A percentile compares a stretch with the other conserved stretches of the same genome.
These are phyloP conservation scores for Apiotrichum porosum DNA, from an alignment of 1,284 basidiomycete species.

Conservation along the genomic window DNA sequence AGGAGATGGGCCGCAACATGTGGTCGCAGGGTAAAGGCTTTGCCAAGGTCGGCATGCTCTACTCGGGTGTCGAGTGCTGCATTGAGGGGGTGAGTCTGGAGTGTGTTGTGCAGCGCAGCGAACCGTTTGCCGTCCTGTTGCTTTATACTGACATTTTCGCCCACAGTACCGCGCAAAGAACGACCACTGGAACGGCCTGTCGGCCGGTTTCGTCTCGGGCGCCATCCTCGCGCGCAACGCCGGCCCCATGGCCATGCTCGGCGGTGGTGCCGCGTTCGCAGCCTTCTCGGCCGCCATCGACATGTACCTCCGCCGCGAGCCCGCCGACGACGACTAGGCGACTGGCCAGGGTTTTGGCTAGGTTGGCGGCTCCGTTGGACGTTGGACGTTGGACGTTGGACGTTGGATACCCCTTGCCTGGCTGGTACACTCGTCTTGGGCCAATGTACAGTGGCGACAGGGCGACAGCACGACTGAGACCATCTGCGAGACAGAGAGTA, in stretches of 20 bases:
- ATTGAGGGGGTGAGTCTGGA: slow-evolving; percentile 80
- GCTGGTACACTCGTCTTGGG: too few relatives aligned
- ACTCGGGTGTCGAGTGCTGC: slow-evolving; percentile 89
- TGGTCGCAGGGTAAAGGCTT: slow-evolving; percentile 86
- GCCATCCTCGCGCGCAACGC: slow-evolving; percentile 78
- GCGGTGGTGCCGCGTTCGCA: slow-evolving; percentile 81
- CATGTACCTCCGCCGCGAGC: slow-evolving; percentile 73
- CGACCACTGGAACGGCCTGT: slow-evolving; percentile 73
- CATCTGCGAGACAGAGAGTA: background rate
- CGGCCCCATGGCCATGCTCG: slow-evolving; percentile 72
- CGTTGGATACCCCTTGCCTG: too few relatives aligned
- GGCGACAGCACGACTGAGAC: too few relatives aligned
- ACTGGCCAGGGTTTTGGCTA: too few relatives aligned
- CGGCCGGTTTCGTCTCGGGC: slow-evolving; percentile 56
- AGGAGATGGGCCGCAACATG: slow-evolving; percentile 93
- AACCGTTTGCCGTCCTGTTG: background rate
- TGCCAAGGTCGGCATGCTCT: slow-evolving; percentile 89
- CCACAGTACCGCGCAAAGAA: slow-evolving; percentile 88
- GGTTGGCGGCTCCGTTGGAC: too few relatives aligned
- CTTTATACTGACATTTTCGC: background rate
- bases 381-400: too few relatives aligned
- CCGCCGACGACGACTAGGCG: slow-evolving; percentile 64
- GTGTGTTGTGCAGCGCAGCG: background rate
- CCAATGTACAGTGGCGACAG: too few relatives aligned
- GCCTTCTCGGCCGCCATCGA: slow-evolving; percentile 88